Evolutionary conservation across 768 basidiomycete species (phyloP), one percentile per base, ranked within the genome.

Genomic region (Kwoniella dendrophila): DNA sequence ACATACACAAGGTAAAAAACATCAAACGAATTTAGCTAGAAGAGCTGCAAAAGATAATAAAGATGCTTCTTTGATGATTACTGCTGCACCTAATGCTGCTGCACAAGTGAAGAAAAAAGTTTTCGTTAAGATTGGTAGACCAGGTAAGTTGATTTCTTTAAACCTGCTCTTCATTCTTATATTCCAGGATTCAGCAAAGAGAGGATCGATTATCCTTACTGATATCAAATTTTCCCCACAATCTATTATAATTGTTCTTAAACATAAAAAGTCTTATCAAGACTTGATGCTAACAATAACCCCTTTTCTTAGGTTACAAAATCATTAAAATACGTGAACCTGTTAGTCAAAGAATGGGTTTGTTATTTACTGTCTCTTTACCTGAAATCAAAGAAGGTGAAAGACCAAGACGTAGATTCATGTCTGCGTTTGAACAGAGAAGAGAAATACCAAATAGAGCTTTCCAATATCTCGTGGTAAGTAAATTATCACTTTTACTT

Each of bases 1-100:
- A 0, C 96, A 99, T 72, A 99, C 96, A 0, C 96, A 98, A 82
- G 96, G 96, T 22, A 99, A 98, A 83, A 99, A 98, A 77, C 96
- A 98, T 78, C 96, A 98, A 78, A 98, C 94, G 3, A 98, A 98
- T 77, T 86, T 99, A 53, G 96, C 96, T 14, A 86, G 96, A 40
- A 88, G 96, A 68, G 96, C 96, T 0, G 95, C 95, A n/a, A 87
- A 88, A 67, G 96, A 98, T 83, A 90, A 91, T 48, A 96, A 97
- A 76, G 96, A 97, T 75, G 87, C 89, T 0, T 87, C 90, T 75
- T 80, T 95, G 67, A 92, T 90, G 85, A 88, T 95, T 65, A 88
- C 90, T 34, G 73, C 77, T 50, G 72, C 79, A 20, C 68, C 72
- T 1, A 66, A 48, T 26, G 53, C 53, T 26, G 53, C 53, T 27